Percentiles rank a stretch among this genome's conserved stretches.
phyloP scores from a whole-genome alignment of 371 early-diverging fungal species.

The Entomophthora muscae region DNA sequence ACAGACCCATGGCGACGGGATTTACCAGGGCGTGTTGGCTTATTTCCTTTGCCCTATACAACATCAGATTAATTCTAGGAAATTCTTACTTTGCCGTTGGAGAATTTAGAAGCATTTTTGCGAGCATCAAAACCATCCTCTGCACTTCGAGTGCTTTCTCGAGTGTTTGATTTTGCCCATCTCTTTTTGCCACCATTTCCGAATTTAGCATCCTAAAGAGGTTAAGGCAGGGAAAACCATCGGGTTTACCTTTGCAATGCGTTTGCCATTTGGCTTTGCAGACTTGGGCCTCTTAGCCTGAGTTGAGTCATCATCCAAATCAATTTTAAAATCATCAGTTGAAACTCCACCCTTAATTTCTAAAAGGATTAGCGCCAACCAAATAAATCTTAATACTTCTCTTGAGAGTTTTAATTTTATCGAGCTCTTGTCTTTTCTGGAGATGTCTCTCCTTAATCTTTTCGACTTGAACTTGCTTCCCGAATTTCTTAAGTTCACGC shows the following conservation, averaged over 20 bases:
- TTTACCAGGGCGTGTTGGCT: too few species aligned
- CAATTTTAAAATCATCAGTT: constrained; percentile 72
- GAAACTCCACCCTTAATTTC: constrained; percentile 35
- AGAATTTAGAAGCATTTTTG: too few species aligned
- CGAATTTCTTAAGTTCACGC: constrained; percentile 84
- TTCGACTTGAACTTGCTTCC: constrained; percentile 89
- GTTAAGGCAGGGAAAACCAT: neutral
- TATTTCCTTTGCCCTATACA: too few species aligned
- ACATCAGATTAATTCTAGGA: too few species aligned
- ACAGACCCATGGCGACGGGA: too few species aligned
- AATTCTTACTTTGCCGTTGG: too few species aligned
- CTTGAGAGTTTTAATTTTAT: constrained; percentile 80
- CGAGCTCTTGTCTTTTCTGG: constrained; percentile 63
- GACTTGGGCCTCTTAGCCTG: constrained; percentile 6
- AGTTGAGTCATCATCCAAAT: constrained; percentile 39
- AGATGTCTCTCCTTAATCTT: constrained; percentile 62
- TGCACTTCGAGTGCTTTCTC: constrained; percentile 19
- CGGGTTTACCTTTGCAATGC: constrained; percentile 13
- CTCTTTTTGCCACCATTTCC: constrained; percentile 82
- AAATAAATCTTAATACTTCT: constrained; percentile 32
- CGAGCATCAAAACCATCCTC: neutral
- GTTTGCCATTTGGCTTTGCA: constrained; percentile 7
- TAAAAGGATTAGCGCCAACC: constrained; percentile 12
- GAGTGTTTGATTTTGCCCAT: constrained; percentile 57
- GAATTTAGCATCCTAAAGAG: constrained; percentile 37